Evolutionary conservation across 441 rosid species (phyloP), one percentile per base, ranked within the genome.

Genomic region (Geranium incanum): DNA sequence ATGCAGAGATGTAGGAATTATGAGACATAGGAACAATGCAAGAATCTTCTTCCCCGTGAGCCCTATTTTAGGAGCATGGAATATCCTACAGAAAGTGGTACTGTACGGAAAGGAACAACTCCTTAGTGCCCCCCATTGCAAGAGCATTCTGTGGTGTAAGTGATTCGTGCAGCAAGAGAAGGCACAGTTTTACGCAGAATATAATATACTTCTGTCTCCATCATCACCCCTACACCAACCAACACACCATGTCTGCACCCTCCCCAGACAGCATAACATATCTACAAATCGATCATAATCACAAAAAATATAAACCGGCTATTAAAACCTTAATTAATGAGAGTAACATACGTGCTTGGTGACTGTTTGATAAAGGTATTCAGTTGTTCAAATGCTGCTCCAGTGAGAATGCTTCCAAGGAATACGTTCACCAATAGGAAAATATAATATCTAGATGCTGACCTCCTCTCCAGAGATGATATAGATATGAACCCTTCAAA

Each of bases 301-400:
- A 28, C 15, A 59, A 67, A 4, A 36, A 36, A 60, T 28, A 28
- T 28, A 28, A 28, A 28, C 33, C 33, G 33, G 3, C 33, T 28
- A 39, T 39, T 7, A 4, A 39, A 7, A 39, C 8, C 6, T 39
- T 4, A 5, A 39, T 39, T 7, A 39, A 4, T 5, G 60, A 68
- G 3, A 37, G 52, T 41, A 64, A 74, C 96, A 0, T 89, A 95
- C 98, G 86, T 75, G 37, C 74, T 85, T 60, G 96, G 78, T 0
- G 98, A 86, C 72, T 89, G 86, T 45, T 89, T 77, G 16, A 88
- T 52, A 76, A 86, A 92, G 72, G 96, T 48, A 65, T 75, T 67
- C 69, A 95, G 91, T 83, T 95, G 98, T 62, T 92, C 92, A 71
- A 91, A 82, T 60, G 99, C 99, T 75, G 87, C 79, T 55, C 98